Percentiles rank a stretch among this genome's conserved stretches.
Conservation (phyloP, 805 yeast species). For the Myxozyma lipomycoides region DNA sequence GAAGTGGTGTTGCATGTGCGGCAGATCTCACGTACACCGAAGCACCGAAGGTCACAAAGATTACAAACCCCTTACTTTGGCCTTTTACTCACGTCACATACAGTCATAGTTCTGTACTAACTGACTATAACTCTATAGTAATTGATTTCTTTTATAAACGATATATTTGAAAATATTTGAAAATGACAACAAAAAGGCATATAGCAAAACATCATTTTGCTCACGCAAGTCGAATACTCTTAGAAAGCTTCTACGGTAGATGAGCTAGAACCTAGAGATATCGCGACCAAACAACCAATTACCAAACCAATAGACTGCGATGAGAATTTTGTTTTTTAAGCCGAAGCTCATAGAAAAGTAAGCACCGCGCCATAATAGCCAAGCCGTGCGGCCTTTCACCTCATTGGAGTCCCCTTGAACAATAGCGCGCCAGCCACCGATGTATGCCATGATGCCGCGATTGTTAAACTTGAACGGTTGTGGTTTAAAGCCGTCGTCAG, state of each 20-base stretch:
- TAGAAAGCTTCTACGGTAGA: neutral
- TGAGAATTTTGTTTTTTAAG: slow-evolving; percentile 23
- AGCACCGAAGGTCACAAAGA: too few relatives aligned
- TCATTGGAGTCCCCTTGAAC: slow-evolving; percentile 17
- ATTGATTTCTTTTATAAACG: too few relatives aligned
- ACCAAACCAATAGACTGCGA: slow-evolving; percentile 25
- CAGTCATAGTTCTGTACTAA: too few relatives aligned
- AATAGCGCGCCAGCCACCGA: slow-evolving; percentile 41
- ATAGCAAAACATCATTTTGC: too few relatives aligned
- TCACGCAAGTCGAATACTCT: neutral
- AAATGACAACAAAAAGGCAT: neutral
- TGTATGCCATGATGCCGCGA: slow-evolving; percentile 63
- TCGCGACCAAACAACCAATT: slow-evolving; percentile 27
- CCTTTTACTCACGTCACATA: too few relatives aligned
- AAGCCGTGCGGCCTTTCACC: slow-evolving; percentile 45
- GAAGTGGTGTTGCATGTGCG: too few relatives aligned
- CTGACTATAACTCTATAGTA: too few relatives aligned
- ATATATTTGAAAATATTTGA: too few relatives aligned
- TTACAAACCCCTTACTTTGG: too few relatives aligned
- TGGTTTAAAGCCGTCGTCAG: slow-evolving; percentile 44
- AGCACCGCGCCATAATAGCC: slow-evolving; percentile 67
- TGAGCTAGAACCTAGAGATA: slow-evolving; percentile 20
- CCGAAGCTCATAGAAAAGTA: slow-evolving; percentile 43
- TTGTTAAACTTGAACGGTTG: slow-evolving; percentile 61
- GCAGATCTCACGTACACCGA: too few relatives aligned